Conservation (phyloP, 805 yeast species). For the Schizosaccharomyces osmophilus region DNA sequence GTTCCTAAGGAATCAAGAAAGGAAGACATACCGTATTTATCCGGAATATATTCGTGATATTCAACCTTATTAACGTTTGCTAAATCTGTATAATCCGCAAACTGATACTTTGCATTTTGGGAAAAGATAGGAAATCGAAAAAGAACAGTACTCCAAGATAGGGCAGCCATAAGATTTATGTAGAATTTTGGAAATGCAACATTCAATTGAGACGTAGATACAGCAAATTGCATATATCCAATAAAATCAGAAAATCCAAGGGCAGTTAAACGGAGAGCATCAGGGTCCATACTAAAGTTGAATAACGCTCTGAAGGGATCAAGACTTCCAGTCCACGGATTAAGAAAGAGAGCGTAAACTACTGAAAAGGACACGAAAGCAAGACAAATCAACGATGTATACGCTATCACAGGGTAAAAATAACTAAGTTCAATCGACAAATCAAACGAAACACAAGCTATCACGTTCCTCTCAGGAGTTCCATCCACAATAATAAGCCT, state of each 20-base stretch:
- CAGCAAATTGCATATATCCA: slow-evolving; percentile 32
- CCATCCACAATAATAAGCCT: slow-evolving; percentile 1
- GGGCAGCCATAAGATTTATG: neutral
- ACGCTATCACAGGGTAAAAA: neutral
- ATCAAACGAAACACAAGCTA: neutral
- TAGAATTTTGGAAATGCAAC: neutral
- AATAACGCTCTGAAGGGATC: slow-evolving; percentile 28
- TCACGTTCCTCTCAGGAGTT: neutral
- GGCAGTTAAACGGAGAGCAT: slow-evolving; percentile 27
- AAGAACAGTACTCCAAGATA: neutral
- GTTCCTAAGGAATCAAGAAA: neutral
- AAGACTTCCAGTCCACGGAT: slow-evolving; percentile 35
- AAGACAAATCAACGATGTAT: neutral
- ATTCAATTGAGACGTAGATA: slow-evolving; percentile 28
- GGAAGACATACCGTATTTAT: neutral
- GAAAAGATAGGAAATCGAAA: neutral
- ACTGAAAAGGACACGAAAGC: slow-evolving; percentile 13
- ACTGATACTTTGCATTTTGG: neutral
- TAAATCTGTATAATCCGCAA: neutral
- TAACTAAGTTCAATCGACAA: neutral
- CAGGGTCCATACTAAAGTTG: slow-evolving; percentile 32
- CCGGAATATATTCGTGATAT: neutral
- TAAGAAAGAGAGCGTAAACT: slow-evolving; percentile 18
- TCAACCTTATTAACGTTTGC: neutral
- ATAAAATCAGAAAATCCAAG: slow-evolving; percentile 28